phyloP scores from a whole-genome alignment of 2,329 filamentous ascomycete species.

The Pseudogymnoascus pannorum region DNA sequence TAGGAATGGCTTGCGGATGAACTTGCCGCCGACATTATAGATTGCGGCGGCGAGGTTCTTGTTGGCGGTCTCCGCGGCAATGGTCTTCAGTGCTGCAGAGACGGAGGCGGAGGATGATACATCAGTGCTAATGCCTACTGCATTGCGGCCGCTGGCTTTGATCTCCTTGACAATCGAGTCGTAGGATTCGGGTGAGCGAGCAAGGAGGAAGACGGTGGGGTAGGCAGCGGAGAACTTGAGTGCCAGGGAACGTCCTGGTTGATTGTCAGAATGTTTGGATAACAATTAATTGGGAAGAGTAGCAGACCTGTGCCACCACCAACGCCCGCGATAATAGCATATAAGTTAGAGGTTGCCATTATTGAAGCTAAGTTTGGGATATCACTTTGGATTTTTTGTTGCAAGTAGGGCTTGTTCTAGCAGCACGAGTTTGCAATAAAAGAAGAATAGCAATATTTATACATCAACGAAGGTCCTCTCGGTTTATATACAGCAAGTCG shows the following conservation, averaged over 20 bases:
- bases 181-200: slow-evolving; percentile 59
- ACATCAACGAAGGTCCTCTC: background rate
- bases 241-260: slow-evolving; percentile 41
- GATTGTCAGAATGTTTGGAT: background rate
- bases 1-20: slow-evolving; percentile 49
- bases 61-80: slow-evolving; percentile 50
- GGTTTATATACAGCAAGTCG: background rate
- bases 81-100: slow-evolving; percentile 52
- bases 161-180: slow-evolving; percentile 62
- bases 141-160: slow-evolving; percentile 57
- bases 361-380: background rate
- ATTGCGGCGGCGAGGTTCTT: slow-evolving; percentile 56
- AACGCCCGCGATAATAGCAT: slow-evolving; percentile 63
- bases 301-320: slow-evolving; percentile 54
- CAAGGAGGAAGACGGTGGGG: slow-evolving; percentile 62
- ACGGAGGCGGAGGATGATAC: slow-evolving; percentile 46
- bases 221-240: slow-evolving; percentile 57
- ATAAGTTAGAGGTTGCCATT: slow-evolving; percentile 40
- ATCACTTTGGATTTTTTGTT: background rate
- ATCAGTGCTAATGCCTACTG: slow-evolving; percentile 63
- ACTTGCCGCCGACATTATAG: slow-evolving; percentile 56
- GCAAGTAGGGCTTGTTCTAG: background rate
- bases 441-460: background rate
- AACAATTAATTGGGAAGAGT: background rate
- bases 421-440: background rate